These are phyloP conservation scores for Acrocalymma vagum DNA, from an alignment of 2,329 filamentous ascomycete species.

Conservation along the genomic window DNA sequence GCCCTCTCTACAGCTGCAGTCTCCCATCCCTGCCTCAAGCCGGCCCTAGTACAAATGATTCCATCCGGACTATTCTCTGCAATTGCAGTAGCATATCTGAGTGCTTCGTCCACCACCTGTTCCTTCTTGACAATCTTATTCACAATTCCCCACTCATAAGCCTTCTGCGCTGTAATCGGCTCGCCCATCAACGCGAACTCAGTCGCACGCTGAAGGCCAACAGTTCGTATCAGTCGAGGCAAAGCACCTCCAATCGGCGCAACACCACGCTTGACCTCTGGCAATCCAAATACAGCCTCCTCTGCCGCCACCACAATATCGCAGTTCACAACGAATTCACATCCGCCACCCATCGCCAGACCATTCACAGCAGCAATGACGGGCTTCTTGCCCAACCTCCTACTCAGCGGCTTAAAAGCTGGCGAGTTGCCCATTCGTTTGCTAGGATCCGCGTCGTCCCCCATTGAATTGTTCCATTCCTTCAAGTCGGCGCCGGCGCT, in stretches of 20 bases:
- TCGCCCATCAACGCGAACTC: slow-evolving; percentile 36
- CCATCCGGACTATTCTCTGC: slow-evolving; percentile 33
- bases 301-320: slow-evolving; percentile 35
- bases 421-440: slow-evolving; percentile 43
- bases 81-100: slow-evolving; percentile 26
- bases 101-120: slow-evolving; percentile 24
- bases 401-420: slow-evolving; percentile 59
- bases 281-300: slow-evolving; percentile 31
- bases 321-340: slow-evolving; percentile 34
- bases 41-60: slow-evolving; percentile 28
- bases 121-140: slow-evolving; percentile 28
- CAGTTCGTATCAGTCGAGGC: slow-evolving; percentile 32
- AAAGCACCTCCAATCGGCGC: slow-evolving; percentile 31
- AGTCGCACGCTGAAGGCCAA: slow-evolving; percentile 34
- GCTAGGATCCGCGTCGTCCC: slow-evolving; percentile 20
- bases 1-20: slow-evolving; percentile 27
- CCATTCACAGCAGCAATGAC: slow-evolving; percentile 66
- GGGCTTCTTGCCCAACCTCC: slow-evolving; percentile 64
- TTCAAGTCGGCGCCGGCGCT: slow-evolving; percentile 62
- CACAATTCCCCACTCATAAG: slow-evolving; percentile 33
- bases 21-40: slow-evolving; percentile 32
- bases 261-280: slow-evolving; percentile 37
- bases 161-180: slow-evolving; percentile 25
- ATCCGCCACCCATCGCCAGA: slow-evolving; percentile 34
- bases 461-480: slow-evolving; percentile 36